A percentile compares a stretch with the other conserved stretches of the same genome.
Conservation (phyloP, 2,329 filamentous ascomycete species). For the Hypoxylon sp. region DNA sequence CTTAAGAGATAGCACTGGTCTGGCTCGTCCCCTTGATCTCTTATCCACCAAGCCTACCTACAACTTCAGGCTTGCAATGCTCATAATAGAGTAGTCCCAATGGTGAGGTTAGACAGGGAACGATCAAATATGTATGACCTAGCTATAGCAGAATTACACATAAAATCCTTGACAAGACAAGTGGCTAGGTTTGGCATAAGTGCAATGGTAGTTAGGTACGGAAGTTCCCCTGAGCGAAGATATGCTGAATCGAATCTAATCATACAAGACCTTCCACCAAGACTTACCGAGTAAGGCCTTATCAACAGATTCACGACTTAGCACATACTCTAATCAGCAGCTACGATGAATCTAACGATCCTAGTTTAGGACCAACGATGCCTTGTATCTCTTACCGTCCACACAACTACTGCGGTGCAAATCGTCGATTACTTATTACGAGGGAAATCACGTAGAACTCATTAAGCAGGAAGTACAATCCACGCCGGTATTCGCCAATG, state of each 20-base stretch:
- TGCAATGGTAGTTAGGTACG: too few species aligned
- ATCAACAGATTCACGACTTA: neutral
- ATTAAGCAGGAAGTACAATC: slow-evolving; percentile 13
- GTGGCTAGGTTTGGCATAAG: too few species aligned
- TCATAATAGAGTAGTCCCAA: too few species aligned
- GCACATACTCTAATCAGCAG: neutral
- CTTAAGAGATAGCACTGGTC: neutral
- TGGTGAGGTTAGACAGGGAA: too few species aligned
- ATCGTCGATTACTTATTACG: neutral
- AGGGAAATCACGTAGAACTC: slow-evolving; percentile 4
- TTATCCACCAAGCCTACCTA: neutral
- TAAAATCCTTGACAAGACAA: too few species aligned
- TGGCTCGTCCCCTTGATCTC: neutral
- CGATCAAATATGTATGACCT: too few species aligned
- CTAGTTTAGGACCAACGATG: neutral
- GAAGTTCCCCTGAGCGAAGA: too few species aligned
- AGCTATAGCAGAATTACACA: too few species aligned
- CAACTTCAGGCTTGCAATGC: neutral
- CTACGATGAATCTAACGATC: neutral
- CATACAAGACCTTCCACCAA: too few species aligned
- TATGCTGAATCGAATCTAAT: too few species aligned
- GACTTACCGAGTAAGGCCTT: too few species aligned
- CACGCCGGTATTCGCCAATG: slow-evolving; percentile 12
- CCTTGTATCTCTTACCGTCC: neutral
- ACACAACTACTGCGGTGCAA: neutral